These are phyloP conservation scores for Claviceps fusiformis DNA, from an alignment of 2,329 filamentous ascomycete genomes.

Conservation along the genomic window DNA sequence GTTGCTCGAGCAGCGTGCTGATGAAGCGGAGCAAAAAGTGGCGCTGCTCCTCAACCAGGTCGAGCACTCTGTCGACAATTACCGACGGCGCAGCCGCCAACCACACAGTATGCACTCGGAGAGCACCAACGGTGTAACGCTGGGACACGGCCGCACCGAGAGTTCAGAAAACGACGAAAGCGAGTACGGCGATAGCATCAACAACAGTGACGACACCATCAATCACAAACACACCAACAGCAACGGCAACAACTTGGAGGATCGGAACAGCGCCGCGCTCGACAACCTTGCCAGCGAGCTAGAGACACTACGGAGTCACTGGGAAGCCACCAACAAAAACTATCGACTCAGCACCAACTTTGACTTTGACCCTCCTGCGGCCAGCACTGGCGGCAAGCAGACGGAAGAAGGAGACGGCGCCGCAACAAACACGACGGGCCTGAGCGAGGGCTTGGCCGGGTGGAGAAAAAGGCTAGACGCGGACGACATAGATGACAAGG, in stretches of 20 bases:
- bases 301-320: slow-evolving; percentile 77
- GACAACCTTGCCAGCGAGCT: slow-evolving; percentile 88
- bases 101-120: slow-evolving; percentile 29
- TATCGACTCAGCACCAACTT: slow-evolving; percentile 84
- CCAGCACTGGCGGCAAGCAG: slow-evolving; percentile 19
- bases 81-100: slow-evolving; percentile 63
- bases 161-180: slow-evolving; percentile 50
- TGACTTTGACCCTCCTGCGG: slow-evolving; percentile 53
- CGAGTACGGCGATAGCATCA: slow-evolving; percentile 27
- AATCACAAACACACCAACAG: not conserved
- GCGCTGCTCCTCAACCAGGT: slow-evolving; percentile 88
- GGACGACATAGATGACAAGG: slow-evolving; percentile 13
- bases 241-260: slow-evolving; percentile 17
- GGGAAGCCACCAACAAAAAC: slow-evolving; percentile 92
- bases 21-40: slow-evolving; percentile 87
- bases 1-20: slow-evolving; percentile 67
- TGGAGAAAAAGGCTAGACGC: slow-evolving; percentile 67
- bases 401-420: slow-evolving; percentile 23
- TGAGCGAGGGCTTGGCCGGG: slow-evolving; percentile 62
- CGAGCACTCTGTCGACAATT: slow-evolving; percentile 84
- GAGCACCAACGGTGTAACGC: slow-evolving; percentile 21
- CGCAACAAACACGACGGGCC: slow-evolving; percentile 25
- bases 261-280: slow-evolving; percentile 53
- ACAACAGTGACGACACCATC: not conserved
- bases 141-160: slow-evolving; percentile 36